Evolutionary conservation across 345 rosid species (phyloP).

Genomic region (Garcia nutans): DNA sequence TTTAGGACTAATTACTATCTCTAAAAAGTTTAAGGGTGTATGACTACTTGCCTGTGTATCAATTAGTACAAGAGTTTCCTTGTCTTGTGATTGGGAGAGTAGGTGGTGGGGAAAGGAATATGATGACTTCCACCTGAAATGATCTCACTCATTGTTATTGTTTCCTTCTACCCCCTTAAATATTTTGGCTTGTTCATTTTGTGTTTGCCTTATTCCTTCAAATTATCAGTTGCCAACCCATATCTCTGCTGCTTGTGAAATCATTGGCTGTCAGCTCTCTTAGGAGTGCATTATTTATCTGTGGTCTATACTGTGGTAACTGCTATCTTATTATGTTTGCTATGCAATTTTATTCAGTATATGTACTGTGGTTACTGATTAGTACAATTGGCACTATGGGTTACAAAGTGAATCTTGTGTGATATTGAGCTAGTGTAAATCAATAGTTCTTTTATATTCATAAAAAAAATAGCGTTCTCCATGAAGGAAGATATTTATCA

Average conservation of each 20-base stretch:
- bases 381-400: not conserved
- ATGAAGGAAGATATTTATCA: not conserved
- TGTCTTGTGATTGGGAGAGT: not conserved
- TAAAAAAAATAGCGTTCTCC: too few relatives aligned
- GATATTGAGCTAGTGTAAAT: not conserved
- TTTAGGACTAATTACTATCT: constrained; percentile 8
- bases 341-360: not conserved
- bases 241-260: not conserved
- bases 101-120: not conserved
- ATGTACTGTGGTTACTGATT: not conserved
- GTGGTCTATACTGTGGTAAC: not conserved
- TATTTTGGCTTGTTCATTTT: not conserved
- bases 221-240: not conserved
- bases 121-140: not conserved
- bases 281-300: not conserved
- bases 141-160: not conserved
- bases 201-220: not conserved
- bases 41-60: not conserved
- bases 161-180: not conserved
- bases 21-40: not conserved
- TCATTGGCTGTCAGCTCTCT: not conserved
- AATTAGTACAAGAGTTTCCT: not conserved
- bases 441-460: not conserved
- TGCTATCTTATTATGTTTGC: not conserved
- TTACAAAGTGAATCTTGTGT: not conserved